These are phyloP conservation scores for Amaranthus tricolor DNA, from an alignment of 179 eudicot species.

Conservation along the genomic window DNA sequence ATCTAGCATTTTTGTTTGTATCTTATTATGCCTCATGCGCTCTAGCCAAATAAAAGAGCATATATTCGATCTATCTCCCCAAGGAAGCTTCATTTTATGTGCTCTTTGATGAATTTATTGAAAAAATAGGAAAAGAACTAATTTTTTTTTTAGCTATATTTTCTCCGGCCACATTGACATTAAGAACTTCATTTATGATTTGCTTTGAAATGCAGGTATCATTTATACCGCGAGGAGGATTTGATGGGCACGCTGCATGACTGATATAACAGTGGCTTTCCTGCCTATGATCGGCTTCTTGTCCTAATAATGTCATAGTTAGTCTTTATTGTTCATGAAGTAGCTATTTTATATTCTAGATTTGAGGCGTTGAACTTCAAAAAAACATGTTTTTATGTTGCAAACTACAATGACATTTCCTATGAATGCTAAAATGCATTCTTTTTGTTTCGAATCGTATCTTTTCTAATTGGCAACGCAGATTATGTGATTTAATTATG, in stretches of 20 bases:
- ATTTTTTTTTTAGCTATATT: no score
- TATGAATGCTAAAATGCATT: slow-evolving; percentile 8
- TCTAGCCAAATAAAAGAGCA: no score
- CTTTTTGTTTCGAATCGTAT: neutral
- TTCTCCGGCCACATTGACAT: no score
- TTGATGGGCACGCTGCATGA: slow-evolving; percentile 71
- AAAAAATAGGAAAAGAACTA: no score
- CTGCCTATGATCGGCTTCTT: slow-evolving; percentile 13
- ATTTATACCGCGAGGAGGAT: slow-evolving; percentile 77
- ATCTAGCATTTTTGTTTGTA: no score
- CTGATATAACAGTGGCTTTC: slow-evolving; percentile 25
- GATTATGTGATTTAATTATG: neutral
- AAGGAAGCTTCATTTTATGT: no score
- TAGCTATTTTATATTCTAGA: neutral
- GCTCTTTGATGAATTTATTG: no score
- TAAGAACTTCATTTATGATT: neutral
- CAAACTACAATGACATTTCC: neutral
- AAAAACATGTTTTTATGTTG: neutral
- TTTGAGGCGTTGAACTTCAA: neutral
- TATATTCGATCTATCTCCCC: no score
- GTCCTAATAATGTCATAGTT: neutral
- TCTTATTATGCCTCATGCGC: no score
- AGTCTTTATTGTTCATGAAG: slow-evolving; percentile 4
- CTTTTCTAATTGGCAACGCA: neutral
- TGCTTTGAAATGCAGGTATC: slow-evolving; percentile 49